Evolutionary conservation across 495 filamentous ascomycete species (phyloP).

Genomic region (Peziza echinospora): DNA sequence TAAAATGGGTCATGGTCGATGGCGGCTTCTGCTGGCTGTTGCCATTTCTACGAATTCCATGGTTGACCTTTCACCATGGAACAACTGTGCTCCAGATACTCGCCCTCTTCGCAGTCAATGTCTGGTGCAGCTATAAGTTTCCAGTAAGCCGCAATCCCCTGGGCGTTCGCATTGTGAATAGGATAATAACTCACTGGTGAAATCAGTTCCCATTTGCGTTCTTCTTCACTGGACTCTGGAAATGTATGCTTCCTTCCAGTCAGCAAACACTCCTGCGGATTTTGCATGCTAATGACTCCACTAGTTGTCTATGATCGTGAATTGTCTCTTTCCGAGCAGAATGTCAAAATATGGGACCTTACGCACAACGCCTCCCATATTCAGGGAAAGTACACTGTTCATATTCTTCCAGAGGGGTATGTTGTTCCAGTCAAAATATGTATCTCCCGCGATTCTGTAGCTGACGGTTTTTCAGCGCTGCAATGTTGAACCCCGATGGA

Average conservation of each 20-base stretch:
- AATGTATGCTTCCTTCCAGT: no score
- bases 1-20: conserved; percentile 83
- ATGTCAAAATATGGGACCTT: conserved; percentile 66
- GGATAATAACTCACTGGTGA: no score
- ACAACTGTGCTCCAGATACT: conserved; percentile 13
- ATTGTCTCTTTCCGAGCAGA: conserved; percentile 67
- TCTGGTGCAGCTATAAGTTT: conserved; percentile 79
- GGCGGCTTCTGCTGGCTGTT: conserved; percentile 62
- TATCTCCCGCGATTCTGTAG: no score
- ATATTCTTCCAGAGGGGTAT: conserved; percentile 87
- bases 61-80: conserved; percentile 31
- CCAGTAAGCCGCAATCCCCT: no score
- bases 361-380: conserved; percentile 81
- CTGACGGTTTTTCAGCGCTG: conserved; percentile 39
- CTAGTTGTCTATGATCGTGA: conserved; percentile 65
- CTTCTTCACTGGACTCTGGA: conserved; percentile 11
- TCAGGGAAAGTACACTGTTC: conserved; percentile 83
- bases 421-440: no score
- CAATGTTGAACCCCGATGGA: conserved; percentile 59
- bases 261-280: no score
- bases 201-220: no score
- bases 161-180: no score
- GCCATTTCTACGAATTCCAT: conserved; percentile 72
- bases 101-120: conserved; percentile 35
- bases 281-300: no score